Percentiles rank a stretch among this genome's conserved stretches.
phyloP scores from a whole-genome alignment of 2,329 filamentous ascomycete species.

The Didymella lethalis region DNA sequence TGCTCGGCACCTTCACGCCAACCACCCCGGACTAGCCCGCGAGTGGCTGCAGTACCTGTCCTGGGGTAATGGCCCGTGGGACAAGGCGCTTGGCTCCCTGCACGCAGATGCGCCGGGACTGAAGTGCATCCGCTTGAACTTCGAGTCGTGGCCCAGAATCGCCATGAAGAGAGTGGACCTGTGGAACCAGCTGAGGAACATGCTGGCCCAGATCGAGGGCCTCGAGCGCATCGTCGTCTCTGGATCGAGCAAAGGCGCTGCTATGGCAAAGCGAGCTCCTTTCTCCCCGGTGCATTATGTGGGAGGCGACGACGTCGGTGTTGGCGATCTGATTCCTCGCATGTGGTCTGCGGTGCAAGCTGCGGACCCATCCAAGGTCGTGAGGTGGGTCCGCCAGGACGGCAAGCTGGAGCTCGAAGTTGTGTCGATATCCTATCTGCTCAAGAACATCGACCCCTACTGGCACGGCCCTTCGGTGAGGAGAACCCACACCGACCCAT shows the following conservation, averaged over 20 bases:
- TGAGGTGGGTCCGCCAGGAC: conserved; percentile 42
- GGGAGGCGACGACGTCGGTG: conserved; percentile 47
- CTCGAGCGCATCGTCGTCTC: conserved; percentile 46
- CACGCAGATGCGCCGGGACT: conserved; percentile 40
- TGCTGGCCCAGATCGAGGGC: conserved; percentile 38
- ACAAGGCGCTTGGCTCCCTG: conserved; percentile 33
- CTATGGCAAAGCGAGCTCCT: conserved; percentile 42
- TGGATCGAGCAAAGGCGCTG: conserved; percentile 43
- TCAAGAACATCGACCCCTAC: conserved; percentile 26
- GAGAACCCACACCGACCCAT: conserved; percentile 29
- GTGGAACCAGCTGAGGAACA: conserved; percentile 43
- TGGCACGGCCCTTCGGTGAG: conserved; percentile 27
- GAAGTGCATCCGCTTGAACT: conserved; percentile 47
- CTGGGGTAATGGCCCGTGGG: conserved; percentile 31
- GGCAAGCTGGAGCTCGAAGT: conserved; percentile 45
- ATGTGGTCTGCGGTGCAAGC: conserved; percentile 44
- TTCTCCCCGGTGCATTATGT: conserved; percentile 51
- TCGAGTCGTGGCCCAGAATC: conserved; percentile 46
- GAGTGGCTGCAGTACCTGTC: conserved; percentile 51
- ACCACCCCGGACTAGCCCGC: conserved; percentile 33
- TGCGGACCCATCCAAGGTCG: conserved; percentile 33
- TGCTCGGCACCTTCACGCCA: conserved; percentile 39
- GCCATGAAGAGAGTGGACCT: conserved; percentile 40
- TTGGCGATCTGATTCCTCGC: conserved; percentile 42
- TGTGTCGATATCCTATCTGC: conserved; percentile 30